Conservation (phyloP, 805 yeast genomes). For the Saccharomycopsis oosterbeekiorum region DNA sequence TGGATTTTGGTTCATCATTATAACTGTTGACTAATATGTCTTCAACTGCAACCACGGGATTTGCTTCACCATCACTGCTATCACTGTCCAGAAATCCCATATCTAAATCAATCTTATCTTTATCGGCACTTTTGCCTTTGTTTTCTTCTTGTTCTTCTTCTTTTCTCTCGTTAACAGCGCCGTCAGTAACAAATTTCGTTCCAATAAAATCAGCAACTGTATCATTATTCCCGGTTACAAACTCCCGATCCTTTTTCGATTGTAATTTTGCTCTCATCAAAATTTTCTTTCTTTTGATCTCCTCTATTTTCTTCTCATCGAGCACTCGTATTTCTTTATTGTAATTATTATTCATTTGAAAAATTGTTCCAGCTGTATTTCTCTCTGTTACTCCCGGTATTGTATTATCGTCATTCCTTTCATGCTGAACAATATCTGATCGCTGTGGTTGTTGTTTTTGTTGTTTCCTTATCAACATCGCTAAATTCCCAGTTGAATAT, state of each 20-base stretch:
- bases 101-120: neutral
- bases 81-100: neutral
- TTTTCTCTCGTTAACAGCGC: too few relatives aligned
- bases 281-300: neutral
- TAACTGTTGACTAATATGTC: neutral
- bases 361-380: neutral
- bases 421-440: neutral
- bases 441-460: neutral
- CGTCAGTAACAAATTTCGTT: neutral
- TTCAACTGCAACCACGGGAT: neutral
- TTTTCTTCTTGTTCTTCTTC: neutral
- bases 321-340: neutral
- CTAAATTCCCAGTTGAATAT: neutral
- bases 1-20: neutral
- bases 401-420: neutral
- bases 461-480: neutral
- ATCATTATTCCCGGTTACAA: neutral
- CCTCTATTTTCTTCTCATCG: neutral
- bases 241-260: neutral
- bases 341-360: neutral
- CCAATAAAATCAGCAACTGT: neutral
- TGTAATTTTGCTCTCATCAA: neutral
- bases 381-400: neutral
- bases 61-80: neutral
- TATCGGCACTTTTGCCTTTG: neutral